Percentiles rank a stretch among this genome's conserved stretches.
phyloP scores from a whole-genome alignment of 805 yeast species.

The Spathaspora girioi region DNA sequence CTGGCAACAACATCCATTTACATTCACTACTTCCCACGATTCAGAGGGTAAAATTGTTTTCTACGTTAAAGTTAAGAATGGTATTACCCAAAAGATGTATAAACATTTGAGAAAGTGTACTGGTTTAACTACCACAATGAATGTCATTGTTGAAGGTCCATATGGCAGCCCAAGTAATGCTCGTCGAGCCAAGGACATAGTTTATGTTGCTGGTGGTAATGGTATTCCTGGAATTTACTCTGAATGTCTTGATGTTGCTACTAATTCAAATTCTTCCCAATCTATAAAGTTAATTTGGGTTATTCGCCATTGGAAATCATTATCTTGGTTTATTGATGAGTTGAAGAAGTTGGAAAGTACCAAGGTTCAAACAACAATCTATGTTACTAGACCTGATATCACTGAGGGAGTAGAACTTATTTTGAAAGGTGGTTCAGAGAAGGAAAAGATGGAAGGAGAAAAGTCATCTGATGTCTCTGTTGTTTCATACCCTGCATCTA shows the following conservation, averaged over 20 bases:
- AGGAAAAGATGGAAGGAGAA: conserved; percentile 2
- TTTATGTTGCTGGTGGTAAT: conserved; percentile 69
- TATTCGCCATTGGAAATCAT: conserved; percentile 50
- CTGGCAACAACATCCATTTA: conserved; percentile 44
- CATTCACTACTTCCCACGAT: conserved; percentile 26
- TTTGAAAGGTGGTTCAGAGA: not conserved
- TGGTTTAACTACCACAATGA: conserved; percentile 21
- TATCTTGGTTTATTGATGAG: conserved; percentile 50
- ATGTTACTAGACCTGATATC: conserved; percentile 25
- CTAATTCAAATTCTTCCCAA: conserved; percentile 35
- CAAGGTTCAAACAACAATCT: conserved; percentile 27
- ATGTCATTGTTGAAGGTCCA: conserved; percentile 60
- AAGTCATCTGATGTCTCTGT: conserved; percentile 5
- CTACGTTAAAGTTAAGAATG: conserved; percentile 34
- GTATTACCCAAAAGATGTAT: conserved; percentile 31
- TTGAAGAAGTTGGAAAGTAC: conserved; percentile 21
- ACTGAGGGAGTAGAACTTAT: conserved; percentile 4
- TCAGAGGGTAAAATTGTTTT: conserved; percentile 23
- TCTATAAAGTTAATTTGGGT: conserved; percentile 58
- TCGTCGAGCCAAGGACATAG: conserved; percentile 33
- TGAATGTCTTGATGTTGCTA: conserved; percentile 29
- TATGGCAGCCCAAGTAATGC: conserved; percentile 51
- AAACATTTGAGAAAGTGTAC: conserved; percentile 23
- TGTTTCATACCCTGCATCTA: conserved; percentile 5
- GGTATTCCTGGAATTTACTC: conserved; percentile 62